Evolutionary conservation across 1,284 basidiomycete genomes (phyloP), one percentile per base, ranked within the genome.

Genomic region (Irpex sp.): DNA sequence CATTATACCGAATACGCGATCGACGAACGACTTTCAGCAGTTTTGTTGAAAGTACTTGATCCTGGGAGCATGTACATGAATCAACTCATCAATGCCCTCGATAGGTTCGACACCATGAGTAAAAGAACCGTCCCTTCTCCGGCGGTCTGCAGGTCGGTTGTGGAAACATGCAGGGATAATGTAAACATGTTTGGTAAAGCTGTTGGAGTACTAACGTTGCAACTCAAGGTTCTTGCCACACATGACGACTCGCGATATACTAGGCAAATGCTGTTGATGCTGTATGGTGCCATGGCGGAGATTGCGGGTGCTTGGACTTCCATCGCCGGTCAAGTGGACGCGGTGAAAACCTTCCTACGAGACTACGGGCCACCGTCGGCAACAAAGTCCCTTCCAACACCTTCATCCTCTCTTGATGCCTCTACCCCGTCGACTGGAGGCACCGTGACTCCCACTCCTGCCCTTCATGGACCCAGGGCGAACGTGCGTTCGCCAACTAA

Each of bases 281-380:
- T 99, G 34, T 96, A 96, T 71, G 96, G 95, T 4, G 92, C 94
- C 13, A 89, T 91, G 72, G 92, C 90, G 3, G 97, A 99, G 77
- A 88, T 98, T 55, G 87, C 90, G 1, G 84, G 85, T 68, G 89
- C 95, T 11, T 99, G 97, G 96, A 84, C 85, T 69, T 78, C 82
- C 19, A 91, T 98, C 79, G 79, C 84, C 5, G 89, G 90, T 3
- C 83, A 94, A 40, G 78, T 94, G 1, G 86, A 88, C 26, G 83
- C 87, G 11, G 85, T 97, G 57, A 85, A 85, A 65, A 84, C 87
- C 4, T 79, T 91, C 51, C 78, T 96, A 26, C 81, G 80, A 63
- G 80, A 80, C 15, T 75, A 76, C 61, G 75, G 77, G 34, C 76
- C 75, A 49, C 75, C 75, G 4, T 72, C 75, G 17, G 69, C 67